Percentiles rank a stretch among this genome's conserved stretches.
phyloP scores from a whole-genome alignment of 352 stramenopile genomes.

The Halophytophthora polymorphica region DNA sequence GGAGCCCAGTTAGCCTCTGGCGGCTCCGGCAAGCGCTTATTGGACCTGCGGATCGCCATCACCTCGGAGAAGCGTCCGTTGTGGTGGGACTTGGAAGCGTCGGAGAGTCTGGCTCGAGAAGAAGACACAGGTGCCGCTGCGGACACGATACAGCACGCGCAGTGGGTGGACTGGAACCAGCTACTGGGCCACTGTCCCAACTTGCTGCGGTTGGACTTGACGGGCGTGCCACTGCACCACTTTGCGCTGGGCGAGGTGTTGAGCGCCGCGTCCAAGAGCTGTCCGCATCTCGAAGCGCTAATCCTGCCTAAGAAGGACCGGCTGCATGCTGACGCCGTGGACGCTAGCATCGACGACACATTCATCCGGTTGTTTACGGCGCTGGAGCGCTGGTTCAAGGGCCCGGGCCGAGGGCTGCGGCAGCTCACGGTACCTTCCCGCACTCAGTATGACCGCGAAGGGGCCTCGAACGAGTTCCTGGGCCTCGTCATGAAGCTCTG shows the following conservation, averaged over 20 bases:
- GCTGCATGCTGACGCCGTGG: conserved; percentile 24
- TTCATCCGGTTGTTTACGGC: conserved; percentile 30
- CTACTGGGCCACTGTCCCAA: conserved; percentile 33
- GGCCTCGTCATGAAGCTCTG: conserved; percentile 28
- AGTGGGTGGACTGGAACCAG: conserved; percentile 43
- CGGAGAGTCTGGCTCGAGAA: neutral
- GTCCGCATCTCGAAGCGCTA: conserved; percentile 30
- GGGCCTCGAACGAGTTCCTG: conserved; percentile 36
- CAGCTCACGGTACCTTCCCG: conserved; percentile 35
- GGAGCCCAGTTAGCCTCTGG: conserved; percentile 7
- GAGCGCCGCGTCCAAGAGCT: conserved; percentile 26
- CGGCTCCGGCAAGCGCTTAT: conserved; percentile 12
- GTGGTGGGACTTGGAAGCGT: conserved; percentile 36
- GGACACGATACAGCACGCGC: conserved; percentile 10
- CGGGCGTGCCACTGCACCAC: conserved; percentile 35
- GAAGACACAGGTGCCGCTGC: conserved; percentile 3
- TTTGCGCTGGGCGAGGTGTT: conserved; percentile 37
- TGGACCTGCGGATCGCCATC: conserved; percentile 31
- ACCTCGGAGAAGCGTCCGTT: conserved; percentile 18
- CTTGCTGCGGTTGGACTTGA: conserved; percentile 41
- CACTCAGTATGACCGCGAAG: conserved; percentile 30
- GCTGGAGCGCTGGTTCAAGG: conserved; percentile 27
- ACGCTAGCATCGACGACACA: conserved; percentile 40
- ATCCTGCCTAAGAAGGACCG: conserved; percentile 35
- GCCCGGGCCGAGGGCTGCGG: conserved; percentile 20